Evolutionary conservation across 1,284 basidiomycete genomes (phyloP).

Genomic region (Leccinum variabile): DNA sequence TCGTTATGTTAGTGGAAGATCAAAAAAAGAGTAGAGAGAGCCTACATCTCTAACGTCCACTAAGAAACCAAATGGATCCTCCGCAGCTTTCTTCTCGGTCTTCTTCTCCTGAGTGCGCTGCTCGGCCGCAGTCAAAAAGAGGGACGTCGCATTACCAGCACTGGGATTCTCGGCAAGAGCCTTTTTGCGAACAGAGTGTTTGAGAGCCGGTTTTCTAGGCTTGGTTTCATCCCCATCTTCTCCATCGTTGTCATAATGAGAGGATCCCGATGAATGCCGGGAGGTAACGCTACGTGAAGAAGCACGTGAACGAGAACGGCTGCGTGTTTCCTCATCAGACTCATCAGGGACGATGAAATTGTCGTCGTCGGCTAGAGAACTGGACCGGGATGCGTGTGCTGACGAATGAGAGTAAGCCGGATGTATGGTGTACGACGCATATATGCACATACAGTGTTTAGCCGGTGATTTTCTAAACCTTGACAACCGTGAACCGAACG

Average conservation of each 20-base stretch:
- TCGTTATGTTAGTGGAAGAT: not conserved
- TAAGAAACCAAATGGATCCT: conserved; percentile 85
- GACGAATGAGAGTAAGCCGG: conserved; percentile 6
- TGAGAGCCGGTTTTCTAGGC: conserved; percentile 34
- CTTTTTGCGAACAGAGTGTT: conserved; percentile 34
- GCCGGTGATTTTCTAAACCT: conserved; percentile 63
- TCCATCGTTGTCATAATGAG: conserved; percentile 31
- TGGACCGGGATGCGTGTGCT: conserved; percentile 38
- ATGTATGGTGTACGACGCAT: not conserved
- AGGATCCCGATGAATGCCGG: conserved; percentile 39
- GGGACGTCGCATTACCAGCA: conserved; percentile 30
- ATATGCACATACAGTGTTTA: conserved; percentile 46
- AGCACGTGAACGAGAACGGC: conserved; percentile 41
- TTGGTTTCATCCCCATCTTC: conserved; percentile 39
- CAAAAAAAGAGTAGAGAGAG: conserved; percentile 7
- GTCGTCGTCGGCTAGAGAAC: conserved; percentile 52
- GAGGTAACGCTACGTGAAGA: conserved; percentile 44
- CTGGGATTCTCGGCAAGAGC: conserved; percentile 21
- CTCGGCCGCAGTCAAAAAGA: conserved; percentile 87
- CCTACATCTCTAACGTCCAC: conserved; percentile 72
- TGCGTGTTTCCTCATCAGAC: conserved; percentile 51
- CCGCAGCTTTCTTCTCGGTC: conserved; percentile 77
- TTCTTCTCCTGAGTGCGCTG: conserved; percentile 75
- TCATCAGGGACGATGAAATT: conserved; percentile 67
- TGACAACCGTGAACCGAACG: conserved; percentile 59